Evolutionary conservation across 139 green algal genomes (phyloP), one percentile per base, ranked within the genome.

Genomic region (Picochlorum costavermella): DNA sequence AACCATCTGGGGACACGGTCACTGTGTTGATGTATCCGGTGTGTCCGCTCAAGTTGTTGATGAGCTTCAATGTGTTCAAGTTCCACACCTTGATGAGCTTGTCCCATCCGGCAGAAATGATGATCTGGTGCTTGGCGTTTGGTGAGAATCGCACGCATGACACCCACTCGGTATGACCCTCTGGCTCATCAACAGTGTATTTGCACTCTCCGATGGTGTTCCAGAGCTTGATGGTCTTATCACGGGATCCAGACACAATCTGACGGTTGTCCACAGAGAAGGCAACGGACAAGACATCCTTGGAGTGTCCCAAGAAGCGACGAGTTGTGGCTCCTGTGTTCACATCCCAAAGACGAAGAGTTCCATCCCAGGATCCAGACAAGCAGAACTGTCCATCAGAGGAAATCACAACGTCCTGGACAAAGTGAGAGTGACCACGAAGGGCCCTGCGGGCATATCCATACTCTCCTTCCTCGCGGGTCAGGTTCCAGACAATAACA

Each of bases 201-300:
- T 99, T 99, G 90, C 94, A 99, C 88, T 99, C 94, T 57, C 91
- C 94, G 56, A 98, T 79, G 28, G 92, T 98, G 88, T 98, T 97
- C 91, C 92, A 98, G 73, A 97, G 86, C 81, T 92, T 92, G 85
- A 98, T 97, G 61, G 87, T 95, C 81, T 90, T 94, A 83, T 97
- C 90, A 45, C 92, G 87, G 8, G 90, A 91, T 53, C 89, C 94
- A 23, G 88, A 96, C 68, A 99, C 90, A 72, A 99, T 99, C 92
- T 98, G 87, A 66, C 94, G 81, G 89, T 99, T 98, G 86, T 99
- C 94, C n/a, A 95, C 88, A 50, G 85, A 96, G 88, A 99, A 98
- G 48, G 94, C 94, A 0, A 99, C 94, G 66, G 81, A 93, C 61
- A 99, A 85, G 23, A 99, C 94, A 72, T 98, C 94, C 86, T 98